Evolutionary conservation across 345 rosid species (phyloP).

Genomic region (Citrus medica): DNA sequence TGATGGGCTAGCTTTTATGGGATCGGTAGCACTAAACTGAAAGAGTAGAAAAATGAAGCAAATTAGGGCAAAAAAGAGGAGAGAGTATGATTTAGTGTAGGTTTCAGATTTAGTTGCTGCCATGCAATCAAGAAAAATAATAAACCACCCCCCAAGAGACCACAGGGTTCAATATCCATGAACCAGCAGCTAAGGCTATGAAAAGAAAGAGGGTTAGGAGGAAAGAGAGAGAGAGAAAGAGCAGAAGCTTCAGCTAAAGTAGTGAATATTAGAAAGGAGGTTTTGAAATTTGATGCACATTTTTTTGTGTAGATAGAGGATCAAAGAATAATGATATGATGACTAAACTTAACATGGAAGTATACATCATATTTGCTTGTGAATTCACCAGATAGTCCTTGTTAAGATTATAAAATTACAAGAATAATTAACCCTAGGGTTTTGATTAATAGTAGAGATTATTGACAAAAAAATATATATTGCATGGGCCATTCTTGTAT

Average conservation of each 20-base stretch:
- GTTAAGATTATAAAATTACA: background rate
- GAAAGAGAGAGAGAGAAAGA: conserved; percentile 17
- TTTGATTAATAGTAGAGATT: background rate
- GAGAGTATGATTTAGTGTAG: conserved; percentile 33
- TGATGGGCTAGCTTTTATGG: conserved; percentile 14
- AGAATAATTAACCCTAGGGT: background rate
- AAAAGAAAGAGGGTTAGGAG: conserved; percentile 20
- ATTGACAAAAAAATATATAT: background rate
- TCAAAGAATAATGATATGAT: conserved; percentile 21
- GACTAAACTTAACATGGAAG: conserved; percentile 32
- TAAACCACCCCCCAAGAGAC: conserved; percentile 84
- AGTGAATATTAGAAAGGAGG: conserved; percentile 41
- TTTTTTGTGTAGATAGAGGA: conserved; percentile 21
- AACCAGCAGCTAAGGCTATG: conserved; percentile 61
- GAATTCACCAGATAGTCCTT: conserved; percentile 41
- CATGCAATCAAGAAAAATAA: conserved; percentile 68
- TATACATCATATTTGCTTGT: conserved; percentile 19
- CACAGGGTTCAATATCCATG: conserved; percentile 98
- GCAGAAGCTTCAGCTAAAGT: conserved; percentile 45
- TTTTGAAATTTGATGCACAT: conserved; percentile 57
- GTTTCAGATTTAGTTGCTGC: conserved; percentile 47
- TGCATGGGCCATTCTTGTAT: background rate
- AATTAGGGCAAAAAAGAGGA: conserved; percentile 31
- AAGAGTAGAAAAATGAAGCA: conserved; percentile 38
- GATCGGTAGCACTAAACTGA: background rate